Percentiles rank a stretch among this genome's conserved stretches.
Conservation (phyloP, 441 rosid genomes). For the Biscutella auriculata region DNA sequence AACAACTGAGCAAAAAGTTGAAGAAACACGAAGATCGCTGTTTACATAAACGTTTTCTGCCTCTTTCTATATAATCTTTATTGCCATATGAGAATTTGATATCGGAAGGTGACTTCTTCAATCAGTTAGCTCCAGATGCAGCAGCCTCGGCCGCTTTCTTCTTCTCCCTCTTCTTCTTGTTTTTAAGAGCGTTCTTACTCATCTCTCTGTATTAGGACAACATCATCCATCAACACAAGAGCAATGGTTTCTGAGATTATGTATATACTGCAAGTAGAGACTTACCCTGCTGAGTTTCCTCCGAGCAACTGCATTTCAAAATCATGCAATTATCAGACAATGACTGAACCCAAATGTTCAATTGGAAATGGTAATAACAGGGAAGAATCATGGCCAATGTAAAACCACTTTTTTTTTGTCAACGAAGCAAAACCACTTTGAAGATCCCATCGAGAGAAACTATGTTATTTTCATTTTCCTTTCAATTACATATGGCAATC, state of each 20-base stretch:
- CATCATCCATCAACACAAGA: neutral
- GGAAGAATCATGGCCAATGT: neutral
- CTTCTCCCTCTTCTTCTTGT: constrained; percentile 92
- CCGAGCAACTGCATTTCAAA: constrained; percentile 52
- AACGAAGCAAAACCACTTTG: neutral
- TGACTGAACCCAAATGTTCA: neutral
- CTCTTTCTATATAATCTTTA: neutral
- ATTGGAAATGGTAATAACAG: neutral
- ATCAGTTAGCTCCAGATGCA: constrained; percentile 15
- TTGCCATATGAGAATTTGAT: neutral
- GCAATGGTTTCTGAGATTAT: neutral
- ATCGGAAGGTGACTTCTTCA: neutral
- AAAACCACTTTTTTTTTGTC: too few relatives aligned
- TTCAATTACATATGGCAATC: neutral
- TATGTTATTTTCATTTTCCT: neutral
- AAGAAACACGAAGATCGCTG: neutral
- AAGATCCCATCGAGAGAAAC: neutral
- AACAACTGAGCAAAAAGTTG: neutral
- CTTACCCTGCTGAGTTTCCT: constrained; percentile 53
- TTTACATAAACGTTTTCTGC: constrained; percentile 1
- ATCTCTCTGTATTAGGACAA: constrained; percentile 34
- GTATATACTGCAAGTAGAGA: constrained; percentile 1
- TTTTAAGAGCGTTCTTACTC: constrained; percentile 80
- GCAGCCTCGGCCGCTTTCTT: constrained; percentile 56
- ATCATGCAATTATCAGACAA: constrained; percentile 24